These are phyloP conservation scores for Pseudoperonospora humuli DNA, from an alignment of 352 stramenopile species.

Conservation along the genomic window DNA sequence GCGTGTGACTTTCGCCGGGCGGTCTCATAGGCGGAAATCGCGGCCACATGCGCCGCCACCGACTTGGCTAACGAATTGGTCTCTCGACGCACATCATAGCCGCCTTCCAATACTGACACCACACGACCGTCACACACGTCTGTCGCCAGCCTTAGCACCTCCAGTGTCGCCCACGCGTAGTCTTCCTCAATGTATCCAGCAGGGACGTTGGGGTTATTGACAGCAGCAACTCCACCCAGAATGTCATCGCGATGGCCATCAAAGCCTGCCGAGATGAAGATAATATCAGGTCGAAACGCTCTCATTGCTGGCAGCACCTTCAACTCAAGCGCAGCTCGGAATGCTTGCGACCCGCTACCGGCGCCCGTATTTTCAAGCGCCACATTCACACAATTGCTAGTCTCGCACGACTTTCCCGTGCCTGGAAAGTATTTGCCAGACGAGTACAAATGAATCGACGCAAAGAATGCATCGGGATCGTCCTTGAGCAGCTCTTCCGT, in stretches of 20 bases:
- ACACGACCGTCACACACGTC: constrained; percentile 75
- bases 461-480: constrained; percentile 77
- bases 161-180: constrained; percentile 71
- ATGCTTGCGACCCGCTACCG: constrained; percentile 57
- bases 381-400: constrained; percentile 69
- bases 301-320: constrained; percentile 74
- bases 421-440: constrained; percentile 71
- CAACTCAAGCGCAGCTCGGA: constrained; percentile 45
- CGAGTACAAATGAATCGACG: constrained; percentile 76
- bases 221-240: constrained; percentile 61
- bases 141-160: constrained; percentile 67
- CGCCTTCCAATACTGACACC: constrained; percentile 81
- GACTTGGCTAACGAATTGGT: constrained; percentile 81
- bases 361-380: constrained; percentile 61
- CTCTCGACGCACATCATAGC: constrained; percentile 74
- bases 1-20: constrained; percentile 13
- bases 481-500: constrained; percentile 89
- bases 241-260: constrained; percentile 84
- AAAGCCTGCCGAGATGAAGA: constrained; percentile 86
- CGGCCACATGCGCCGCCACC: constrained; percentile 64
- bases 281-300: constrained; percentile 68
- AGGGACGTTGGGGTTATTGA: constrained; percentile 68
- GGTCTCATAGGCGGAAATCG: constrained; percentile 60
- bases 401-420: constrained; percentile 53
- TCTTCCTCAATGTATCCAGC: constrained; percentile 79